Conservation (phyloP, 106 monocot species). For the Dendrobium nobile region DNA sequence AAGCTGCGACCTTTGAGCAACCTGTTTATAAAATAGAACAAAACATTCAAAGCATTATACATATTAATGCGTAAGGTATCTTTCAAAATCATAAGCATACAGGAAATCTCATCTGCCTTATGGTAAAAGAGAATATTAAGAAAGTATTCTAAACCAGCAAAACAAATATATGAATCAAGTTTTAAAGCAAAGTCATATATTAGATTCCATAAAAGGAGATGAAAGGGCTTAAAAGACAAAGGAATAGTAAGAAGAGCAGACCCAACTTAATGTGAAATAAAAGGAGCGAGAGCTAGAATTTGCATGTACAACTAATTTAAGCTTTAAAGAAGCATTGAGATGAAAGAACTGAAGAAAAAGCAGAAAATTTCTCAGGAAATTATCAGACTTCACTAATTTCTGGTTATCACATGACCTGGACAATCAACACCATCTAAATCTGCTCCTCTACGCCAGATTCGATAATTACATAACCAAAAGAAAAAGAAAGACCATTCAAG, state of each 20-base stretch:
- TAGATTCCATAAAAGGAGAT: background rate
- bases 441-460: background rate
- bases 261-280: background rate
- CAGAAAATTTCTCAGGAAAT: background rate
- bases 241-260: background rate
- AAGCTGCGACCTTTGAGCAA: conserved; percentile 88
- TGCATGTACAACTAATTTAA: background rate
- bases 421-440: background rate
- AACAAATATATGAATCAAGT: background rate
- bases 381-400: background rate
- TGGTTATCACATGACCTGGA: background rate
- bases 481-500: background rate
- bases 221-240: background rate
- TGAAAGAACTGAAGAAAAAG: background rate
- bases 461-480: background rate
- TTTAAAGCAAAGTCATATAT: background rate
- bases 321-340: background rate
- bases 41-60: background rate
- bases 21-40: conserved; percentile 20
- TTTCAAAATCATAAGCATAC: background rate
- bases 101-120: background rate
- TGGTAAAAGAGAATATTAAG: background rate
- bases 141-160: background rate
- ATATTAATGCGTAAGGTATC: background rate
- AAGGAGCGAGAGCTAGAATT: background rate